Percentiles rank a stretch among this genome's conserved stretches.
phyloP scores from a whole-genome alignment of 345 rosid genomes.

The Citrus sinensis region DNA sequence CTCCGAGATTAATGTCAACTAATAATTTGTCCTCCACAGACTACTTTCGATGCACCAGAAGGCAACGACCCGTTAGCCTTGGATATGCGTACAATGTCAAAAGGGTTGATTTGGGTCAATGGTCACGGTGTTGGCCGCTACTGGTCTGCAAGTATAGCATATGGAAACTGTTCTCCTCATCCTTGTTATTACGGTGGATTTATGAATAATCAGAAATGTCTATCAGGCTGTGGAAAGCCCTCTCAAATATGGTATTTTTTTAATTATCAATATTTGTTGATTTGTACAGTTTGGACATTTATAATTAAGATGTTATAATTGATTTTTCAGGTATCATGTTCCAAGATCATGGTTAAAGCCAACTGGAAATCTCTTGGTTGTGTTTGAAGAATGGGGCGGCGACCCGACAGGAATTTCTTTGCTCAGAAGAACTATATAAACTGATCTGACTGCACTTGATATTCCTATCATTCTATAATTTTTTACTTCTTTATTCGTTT shows the following conservation, averaged over 20 bases:
- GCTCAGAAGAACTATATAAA: constrained; percentile 49
- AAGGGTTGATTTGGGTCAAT: constrained; percentile 85
- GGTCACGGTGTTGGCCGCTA: constrained; percentile 82
- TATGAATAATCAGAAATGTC: constrained; percentile 50
- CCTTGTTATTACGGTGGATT: constrained; percentile 65
- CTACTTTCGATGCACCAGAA: constrained; percentile 56
- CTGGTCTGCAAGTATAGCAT: constrained; percentile 68
- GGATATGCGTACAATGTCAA: constrained; percentile 77
- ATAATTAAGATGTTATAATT: too few relatives aligned
- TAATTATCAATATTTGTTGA: neutral
- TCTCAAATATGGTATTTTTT: constrained; percentile 67
- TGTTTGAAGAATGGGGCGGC: constrained; percentile 91
- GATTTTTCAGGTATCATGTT: constrained; percentile 32
- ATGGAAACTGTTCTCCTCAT: constrained; percentile 48
- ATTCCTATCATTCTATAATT: neutral
- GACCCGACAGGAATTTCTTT: constrained; percentile 69
- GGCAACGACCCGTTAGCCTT: constrained; percentile 77
- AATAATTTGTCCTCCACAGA: constrained; percentile 33
- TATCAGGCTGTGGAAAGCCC: constrained; percentile 63
- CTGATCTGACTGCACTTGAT: too few relatives aligned
- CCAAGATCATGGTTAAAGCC: constrained; percentile 85
- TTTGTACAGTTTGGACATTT: neutral
- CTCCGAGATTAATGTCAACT: neutral
- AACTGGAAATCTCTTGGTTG: constrained; percentile 60
- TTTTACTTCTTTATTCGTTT: neutral